Percentiles rank a stretch among this genome's conserved stretches.
phyloP scores from a whole-genome alignment of 2,329 filamentous ascomycete genomes.

The Calonectria naviculata region DNA sequence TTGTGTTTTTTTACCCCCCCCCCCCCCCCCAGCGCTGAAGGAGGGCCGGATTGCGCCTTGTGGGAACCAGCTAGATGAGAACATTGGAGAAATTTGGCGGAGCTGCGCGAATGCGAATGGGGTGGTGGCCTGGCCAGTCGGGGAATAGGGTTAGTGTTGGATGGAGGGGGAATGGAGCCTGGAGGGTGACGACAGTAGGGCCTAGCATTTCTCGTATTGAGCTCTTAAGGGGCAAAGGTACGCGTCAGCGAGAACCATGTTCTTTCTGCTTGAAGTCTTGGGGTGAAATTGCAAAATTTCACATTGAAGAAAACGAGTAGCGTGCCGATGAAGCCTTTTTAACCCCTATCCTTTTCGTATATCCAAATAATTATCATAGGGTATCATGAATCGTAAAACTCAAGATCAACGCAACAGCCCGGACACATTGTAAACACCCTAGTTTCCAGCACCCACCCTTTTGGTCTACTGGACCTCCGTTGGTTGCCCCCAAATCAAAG shows the following conservation, averaged over 20 bases:
- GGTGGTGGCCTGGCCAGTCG: not conserved
- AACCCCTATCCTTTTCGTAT: not conserved
- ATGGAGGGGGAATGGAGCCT: not conserved
- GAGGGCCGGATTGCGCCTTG: not conserved
- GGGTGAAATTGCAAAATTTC: not conserved
- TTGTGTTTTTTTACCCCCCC: not conserved
- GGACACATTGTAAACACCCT: not conserved
- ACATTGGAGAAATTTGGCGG: not conserved
- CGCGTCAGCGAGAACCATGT: not conserved
- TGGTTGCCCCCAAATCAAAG: conserved; percentile 28
- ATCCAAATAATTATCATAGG: conserved; percentile 1
- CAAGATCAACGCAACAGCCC: not conserved
- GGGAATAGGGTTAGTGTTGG: not conserved
- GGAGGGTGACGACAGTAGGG: not conserved
- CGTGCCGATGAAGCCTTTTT: not conserved
- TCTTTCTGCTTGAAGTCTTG: not conserved
- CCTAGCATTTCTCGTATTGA: conserved; percentile 6
- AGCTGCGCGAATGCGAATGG: not conserved
- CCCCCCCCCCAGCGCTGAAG: not conserved
- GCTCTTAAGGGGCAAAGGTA: not conserved
- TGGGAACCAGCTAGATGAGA: not conserved
- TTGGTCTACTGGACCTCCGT: not conserved
- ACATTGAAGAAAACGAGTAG: not conserved
- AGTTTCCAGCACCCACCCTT: not conserved
- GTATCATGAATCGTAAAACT: conserved; percentile 6